Evolutionary conservation across 1,284 basidiomycete genomes (phyloP).

Genomic region (Rugosomyces carneus): DNA sequence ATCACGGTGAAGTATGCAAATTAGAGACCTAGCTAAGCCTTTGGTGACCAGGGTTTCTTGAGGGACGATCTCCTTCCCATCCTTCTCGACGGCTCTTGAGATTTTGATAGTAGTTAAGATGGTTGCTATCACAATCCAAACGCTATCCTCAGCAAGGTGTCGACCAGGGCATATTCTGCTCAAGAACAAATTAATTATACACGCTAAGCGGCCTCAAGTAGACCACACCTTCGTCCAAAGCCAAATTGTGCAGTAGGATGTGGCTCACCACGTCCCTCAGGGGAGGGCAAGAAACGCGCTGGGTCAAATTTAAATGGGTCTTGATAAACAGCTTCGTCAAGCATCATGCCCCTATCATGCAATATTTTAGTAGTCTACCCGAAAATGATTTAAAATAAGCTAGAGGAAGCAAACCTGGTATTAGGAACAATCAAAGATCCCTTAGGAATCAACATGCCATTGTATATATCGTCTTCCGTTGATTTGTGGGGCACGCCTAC

Average conservation of each 20-base stretch:
- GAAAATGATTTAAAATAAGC: not conserved
- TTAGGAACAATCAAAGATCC: constrained; percentile 22
- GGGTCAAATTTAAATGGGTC: constrained; percentile 7
- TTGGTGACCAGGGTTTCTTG: not conserved
- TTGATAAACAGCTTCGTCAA: constrained; percentile 1
- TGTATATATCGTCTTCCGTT: constrained; percentile 21
- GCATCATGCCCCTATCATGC: not conserved
- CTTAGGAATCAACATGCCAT: constrained; percentile 22
- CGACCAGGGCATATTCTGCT: constrained; percentile 18
- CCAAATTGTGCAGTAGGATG: constrained; percentile 1
- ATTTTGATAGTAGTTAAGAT: constrained; percentile 15
- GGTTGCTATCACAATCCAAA: constrained; percentile 15
- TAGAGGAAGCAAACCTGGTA: constrained; percentile 17
- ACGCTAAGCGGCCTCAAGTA: not conserved
- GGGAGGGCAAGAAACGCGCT: not conserved
- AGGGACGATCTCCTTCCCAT: constrained; percentile 11
- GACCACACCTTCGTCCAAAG: constrained; percentile 2
- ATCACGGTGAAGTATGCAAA: not conserved
- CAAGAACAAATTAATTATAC: not conserved
- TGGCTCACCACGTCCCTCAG: not conserved
- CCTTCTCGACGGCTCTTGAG: constrained; percentile 11
- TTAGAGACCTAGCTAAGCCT: not conserved
- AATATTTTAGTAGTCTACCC: not conserved
- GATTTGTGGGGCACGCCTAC: constrained; percentile 21
- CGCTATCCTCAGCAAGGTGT: constrained; percentile 9